A percentile compares a stretch with the other conserved stretches of the same genome.
These are phyloP conservation scores for Suillus occidentalis DNA, from an alignment of 768 basidiomycete species.

Conservation along the genomic window DNA sequence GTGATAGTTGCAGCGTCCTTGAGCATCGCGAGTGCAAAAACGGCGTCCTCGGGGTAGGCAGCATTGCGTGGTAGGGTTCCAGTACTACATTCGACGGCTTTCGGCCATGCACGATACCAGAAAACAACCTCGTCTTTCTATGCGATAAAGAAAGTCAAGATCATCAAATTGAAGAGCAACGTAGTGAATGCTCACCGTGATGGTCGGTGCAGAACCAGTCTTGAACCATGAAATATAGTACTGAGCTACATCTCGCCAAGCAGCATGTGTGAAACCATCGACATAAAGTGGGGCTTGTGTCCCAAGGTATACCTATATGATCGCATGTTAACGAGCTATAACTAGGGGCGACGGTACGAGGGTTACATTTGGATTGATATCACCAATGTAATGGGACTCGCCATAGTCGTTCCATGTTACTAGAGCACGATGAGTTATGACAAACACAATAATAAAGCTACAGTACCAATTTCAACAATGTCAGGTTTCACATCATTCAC, in stretches of 20 bases:
- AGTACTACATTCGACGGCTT: conserved; percentile 25
- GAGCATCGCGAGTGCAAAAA: conserved; percentile 41
- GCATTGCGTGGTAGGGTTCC: conserved; percentile 19
- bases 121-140: conserved; percentile 26
- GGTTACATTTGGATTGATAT: conserved; percentile 22
- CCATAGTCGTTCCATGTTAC: conserved; percentile 26
- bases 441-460: not conserved
- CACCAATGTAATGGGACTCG: conserved; percentile 37
- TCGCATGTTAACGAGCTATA: not conserved
- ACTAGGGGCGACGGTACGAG: not conserved
- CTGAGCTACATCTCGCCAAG: conserved; percentile 26
- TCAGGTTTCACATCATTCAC: conserved; percentile 24
- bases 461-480: conserved; percentile 28
- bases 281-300: conserved; percentile 26
- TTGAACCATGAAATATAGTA: conserved; percentile 29
- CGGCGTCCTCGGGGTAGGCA: conserved; percentile 33
- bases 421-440: conserved; percentile 15
- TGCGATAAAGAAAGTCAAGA: not conserved
- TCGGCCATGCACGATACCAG: conserved; percentile 28
- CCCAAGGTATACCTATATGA: conserved; percentile 14
- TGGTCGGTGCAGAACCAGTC: conserved; percentile 20
- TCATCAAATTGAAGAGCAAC: not conserved
- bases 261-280: conserved; percentile 23
- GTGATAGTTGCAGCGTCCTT: conserved; percentile 30
- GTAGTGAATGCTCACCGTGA: conserved; percentile 7